These are phyloP conservation scores for Trichoderma semiorbis DNA, from an alignment of 2,329 filamentous ascomycete species.

Conservation along the genomic window DNA sequence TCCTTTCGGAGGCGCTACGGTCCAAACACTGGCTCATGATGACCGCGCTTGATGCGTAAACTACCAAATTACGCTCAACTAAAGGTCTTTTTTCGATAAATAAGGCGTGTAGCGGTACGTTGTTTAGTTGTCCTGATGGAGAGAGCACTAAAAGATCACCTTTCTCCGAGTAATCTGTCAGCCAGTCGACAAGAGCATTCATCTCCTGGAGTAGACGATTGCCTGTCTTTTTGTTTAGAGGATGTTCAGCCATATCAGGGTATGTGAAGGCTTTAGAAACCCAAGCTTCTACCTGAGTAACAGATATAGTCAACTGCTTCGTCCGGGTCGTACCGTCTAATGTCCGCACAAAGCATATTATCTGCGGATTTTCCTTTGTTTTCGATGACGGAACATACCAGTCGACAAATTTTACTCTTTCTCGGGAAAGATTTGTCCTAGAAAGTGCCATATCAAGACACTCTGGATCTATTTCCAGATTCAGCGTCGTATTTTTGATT, in stretches of 20 bases:
- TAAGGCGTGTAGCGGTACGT: not conserved
- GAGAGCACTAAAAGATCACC: not conserved
- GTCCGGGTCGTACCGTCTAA: not conserved
- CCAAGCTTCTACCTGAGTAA: not conserved
- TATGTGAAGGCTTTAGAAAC: not conserved
- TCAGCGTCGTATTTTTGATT: not conserved
- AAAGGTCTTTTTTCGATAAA: not conserved
- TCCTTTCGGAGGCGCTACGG: not conserved
- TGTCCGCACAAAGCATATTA: not conserved
- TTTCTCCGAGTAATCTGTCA: not conserved
- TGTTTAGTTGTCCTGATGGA: not conserved
- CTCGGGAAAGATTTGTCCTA: not conserved
- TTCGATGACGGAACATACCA: not conserved
- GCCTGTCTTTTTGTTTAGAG: not conserved
- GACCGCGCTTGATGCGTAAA: not conserved
- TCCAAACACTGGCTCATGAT: not conserved
- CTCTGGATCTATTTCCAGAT: not conserved
- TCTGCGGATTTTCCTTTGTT: not conserved
- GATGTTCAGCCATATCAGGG: not conserved
- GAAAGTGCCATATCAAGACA: not conserved
- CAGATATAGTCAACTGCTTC: not conserved
- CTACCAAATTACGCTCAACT: not conserved
- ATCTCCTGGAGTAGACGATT: not conserved
- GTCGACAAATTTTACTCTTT: not conserved
- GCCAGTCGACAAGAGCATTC: not conserved